Evolutionary conservation across 2,329 filamentous ascomycete species (phyloP).

Genomic region (Monilinia fructicola): DNA sequence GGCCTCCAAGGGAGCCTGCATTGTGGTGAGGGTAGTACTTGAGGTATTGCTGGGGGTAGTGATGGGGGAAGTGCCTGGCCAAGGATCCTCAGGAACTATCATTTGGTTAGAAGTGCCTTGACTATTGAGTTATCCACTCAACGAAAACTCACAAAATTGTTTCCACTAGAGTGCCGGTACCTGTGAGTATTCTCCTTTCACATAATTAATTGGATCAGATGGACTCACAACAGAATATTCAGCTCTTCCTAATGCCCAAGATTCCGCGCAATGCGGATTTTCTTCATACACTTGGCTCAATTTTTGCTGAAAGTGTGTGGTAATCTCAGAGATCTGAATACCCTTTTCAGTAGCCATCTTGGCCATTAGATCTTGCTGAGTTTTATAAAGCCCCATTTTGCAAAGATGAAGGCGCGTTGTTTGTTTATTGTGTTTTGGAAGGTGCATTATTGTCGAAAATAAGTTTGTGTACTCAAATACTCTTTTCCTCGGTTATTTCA

Average conservation of each 20-base stretch:
- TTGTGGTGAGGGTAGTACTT: neutral
- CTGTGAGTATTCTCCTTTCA: neutral
- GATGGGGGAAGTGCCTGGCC: neutral
- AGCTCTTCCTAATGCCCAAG: constrained; percentile 18
- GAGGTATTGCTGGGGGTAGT: too few species aligned
- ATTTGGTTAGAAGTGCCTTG: neutral
- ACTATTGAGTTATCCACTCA: neutral
- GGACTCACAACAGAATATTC: constrained; percentile 24
- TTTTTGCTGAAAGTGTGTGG: constrained; percentile 2
- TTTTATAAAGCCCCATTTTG: constrained; percentile 4
- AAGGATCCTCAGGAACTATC: constrained; percentile 7
- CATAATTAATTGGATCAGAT: neutral
- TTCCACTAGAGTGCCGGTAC: neutral
- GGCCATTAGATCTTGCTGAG: constrained; percentile 16
- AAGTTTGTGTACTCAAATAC: neutral
- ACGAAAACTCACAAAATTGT: constrained; percentile 1
- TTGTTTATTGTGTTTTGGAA: constrained; percentile 4
- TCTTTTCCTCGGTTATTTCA: neutral
- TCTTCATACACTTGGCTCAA: constrained; percentile 6
- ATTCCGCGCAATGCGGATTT: neutral
- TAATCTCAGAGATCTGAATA: constrained; percentile 8
- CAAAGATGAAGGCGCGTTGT: too few species aligned
- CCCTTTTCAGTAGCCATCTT: constrained; percentile 23
- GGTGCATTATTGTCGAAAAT: neutral
- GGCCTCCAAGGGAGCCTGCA: neutral